Percentiles rank a stretch among this genome's conserved stretches.
Evolutionary conservation across 805 yeast genomes (phyloP).

Genomic region (Hanseniaspora vineae): DNA sequence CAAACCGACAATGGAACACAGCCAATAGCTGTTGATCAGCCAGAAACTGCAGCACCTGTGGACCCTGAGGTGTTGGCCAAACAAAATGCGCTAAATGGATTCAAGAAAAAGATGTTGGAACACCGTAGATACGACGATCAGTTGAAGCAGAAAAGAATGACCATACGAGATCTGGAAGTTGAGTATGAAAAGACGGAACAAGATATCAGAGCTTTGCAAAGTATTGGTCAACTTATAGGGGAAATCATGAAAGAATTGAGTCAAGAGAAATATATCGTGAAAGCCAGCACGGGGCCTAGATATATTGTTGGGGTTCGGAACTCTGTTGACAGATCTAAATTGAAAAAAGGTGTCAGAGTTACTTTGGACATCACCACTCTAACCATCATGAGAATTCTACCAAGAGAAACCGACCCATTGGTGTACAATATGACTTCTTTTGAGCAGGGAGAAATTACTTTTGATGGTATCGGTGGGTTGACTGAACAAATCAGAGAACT

Average conservation of each 20-base stretch:
- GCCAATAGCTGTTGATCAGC: slow-evolving; percentile 21
- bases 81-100: slow-evolving; percentile 60
- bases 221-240: slow-evolving; percentile 94
- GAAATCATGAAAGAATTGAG: slow-evolving; percentile 92
- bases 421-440: slow-evolving; percentile 97
- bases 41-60: slow-evolving; percentile 22
- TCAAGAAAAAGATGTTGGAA: slow-evolving; percentile 76
- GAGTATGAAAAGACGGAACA: slow-evolving; percentile 88
- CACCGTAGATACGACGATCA: slow-evolving; percentile 93
- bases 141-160: slow-evolving; percentile 68
- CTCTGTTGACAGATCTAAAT: slow-evolving; percentile 68
- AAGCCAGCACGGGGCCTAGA: slow-evolving; percentile 94
- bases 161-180: slow-evolving; percentile 72
- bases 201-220: slow-evolving; percentile 92
- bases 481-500: slow-evolving; percentile 91
- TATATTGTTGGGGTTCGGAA: slow-evolving; percentile 96
- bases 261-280: slow-evolving; percentile 88
- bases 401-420: slow-evolving; percentile 95
- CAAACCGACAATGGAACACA: slow-evolving; percentile 13
- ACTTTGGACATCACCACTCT: slow-evolving; percentile 95
- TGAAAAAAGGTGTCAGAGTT: slow-evolving; percentile 90
- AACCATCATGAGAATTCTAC: slow-evolving; percentile 93
- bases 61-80: slow-evolving; percentile 49
- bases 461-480: slow-evolving; percentile 91
- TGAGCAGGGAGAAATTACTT: slow-evolving; percentile 77